Percentiles rank a stretch among this genome's conserved stretches.
phyloP scores from a whole-genome alignment of 176 grass and related monocot species.

The Metroxylon sagu region DNA sequence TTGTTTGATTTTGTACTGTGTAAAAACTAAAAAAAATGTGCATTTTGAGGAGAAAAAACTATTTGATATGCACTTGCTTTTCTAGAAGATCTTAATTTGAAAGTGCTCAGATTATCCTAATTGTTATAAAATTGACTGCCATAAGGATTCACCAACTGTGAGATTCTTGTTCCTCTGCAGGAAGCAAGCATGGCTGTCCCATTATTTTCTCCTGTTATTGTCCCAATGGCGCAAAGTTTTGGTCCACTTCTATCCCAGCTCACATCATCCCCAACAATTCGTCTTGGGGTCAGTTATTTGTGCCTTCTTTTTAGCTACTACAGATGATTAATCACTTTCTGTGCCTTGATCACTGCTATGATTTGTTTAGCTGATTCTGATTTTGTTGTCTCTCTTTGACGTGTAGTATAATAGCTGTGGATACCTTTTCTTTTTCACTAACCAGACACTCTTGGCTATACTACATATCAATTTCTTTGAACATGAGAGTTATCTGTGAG shows the following conservation, averaged over 20 bases:
- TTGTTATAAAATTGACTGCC: no score
- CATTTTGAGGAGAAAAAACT: no score
- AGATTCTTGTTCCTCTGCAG: slow-evolving; percentile 40
- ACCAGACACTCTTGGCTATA: no score
- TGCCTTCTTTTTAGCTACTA: background rate
- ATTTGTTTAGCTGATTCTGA: background rate
- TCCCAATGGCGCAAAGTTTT: slow-evolving; percentile 92
- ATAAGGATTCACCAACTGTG: no score
- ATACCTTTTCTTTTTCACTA: no score
- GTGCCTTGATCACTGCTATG: background rate
- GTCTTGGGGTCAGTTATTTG: slow-evolving; percentile 46
- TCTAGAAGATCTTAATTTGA: background rate
- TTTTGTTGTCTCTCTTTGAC: background rate
- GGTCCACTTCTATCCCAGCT: slow-evolving; percentile 84
- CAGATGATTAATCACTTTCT: background rate
- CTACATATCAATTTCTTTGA: no score
- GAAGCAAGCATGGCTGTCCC: slow-evolving; percentile 78
- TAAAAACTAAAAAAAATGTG: no score
- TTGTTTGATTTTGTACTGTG: no score
- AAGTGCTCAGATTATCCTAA: background rate
- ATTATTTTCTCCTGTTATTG: slow-evolving; percentile 94
- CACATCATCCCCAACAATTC: slow-evolving; percentile 68
- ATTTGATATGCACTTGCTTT: no score
- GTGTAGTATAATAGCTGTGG: no score
- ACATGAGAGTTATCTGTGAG: no score